Evolutionary conservation across 345 rosid genomes (phyloP), one percentile per base, ranked within the genome.

Genomic region (Ceriops decandra): DNA sequence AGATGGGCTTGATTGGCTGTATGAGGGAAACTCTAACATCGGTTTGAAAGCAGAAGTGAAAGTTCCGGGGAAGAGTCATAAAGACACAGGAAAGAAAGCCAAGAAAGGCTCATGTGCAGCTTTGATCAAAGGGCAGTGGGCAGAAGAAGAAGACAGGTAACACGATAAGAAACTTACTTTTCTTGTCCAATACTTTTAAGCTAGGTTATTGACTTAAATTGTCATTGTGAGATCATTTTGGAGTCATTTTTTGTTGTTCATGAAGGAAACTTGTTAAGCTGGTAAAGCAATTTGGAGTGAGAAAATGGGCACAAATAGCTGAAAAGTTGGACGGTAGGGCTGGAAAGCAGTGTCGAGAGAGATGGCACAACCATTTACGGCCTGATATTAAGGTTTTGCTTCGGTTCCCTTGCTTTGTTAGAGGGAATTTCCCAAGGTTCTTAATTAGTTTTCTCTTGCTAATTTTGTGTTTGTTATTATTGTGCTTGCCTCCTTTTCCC

Each of bases 321-420:
- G 93, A 85, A 76, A 76, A 71, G 67, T 66, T 93, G 74, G 88
- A 46, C 17, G 99, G 93, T 71, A 85, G 97, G 76, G 97, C 90
- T 7, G 99, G 99, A 47, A 93, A 93, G 76, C 99, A 91, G 76
- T 93, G 99, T 71, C 88, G 97, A 2, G 98, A 93, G 76, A 83
- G 98, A 79, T 93, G 99, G 99, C 97, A 93, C 81, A 93, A 93
- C 73, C 97, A 93, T 86, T 80, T 93, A 68, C 86, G 96, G n/a
- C 97, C 98, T 26, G 86, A 93, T 79, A 91, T 93, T 70, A 93
- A 88, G 95, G 99, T 33, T 19, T 59, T 57, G 36, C 42, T 65
- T 56, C 52, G 63, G 57, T 36, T 31, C 21, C 26, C 38, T 35
- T 28, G 2, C 11, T 42, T 42, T 11, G 7, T 33, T 7, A 33